Evolutionary conservation across 129 eudicot genomes (phyloP).

Genomic region (Tanacetum coccineum): DNA sequence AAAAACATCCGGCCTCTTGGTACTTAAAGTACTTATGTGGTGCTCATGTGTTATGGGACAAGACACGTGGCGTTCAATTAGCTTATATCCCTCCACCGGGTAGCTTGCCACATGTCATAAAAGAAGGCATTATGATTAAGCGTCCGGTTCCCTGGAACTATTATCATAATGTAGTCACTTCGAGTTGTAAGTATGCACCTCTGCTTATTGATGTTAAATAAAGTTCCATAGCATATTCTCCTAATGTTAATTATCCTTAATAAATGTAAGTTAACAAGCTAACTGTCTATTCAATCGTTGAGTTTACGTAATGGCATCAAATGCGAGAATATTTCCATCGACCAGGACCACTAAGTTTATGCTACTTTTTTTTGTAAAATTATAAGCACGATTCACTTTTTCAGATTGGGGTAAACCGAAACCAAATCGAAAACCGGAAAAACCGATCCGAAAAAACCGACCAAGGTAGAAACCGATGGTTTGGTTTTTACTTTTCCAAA

Average conservation of each 20-base stretch:
- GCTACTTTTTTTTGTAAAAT: neutral
- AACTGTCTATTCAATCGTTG: neutral
- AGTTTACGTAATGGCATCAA: neutral
- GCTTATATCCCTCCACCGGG: conserved; percentile 75
- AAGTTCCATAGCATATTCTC: neutral
- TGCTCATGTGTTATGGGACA: conserved; percentile 96
- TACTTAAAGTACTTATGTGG: conserved; percentile 81
- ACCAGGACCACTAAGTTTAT: neutral
- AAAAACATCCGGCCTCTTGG: conserved; percentile 84
- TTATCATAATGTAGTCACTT: conserved; percentile 93
- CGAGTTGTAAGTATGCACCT: conserved; percentile 68
- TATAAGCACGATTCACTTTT: conserved; percentile 4
- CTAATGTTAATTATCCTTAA: neutral
- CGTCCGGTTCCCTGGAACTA: conserved; percentile 97
- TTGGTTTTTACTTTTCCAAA: too few relatives aligned
- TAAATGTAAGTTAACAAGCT: neutral
- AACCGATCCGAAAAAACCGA: too few relatives aligned
- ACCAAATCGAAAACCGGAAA: too few relatives aligned
- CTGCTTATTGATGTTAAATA: neutral
- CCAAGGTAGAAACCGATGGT: too few relatives aligned
- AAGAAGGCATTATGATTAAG: conserved; percentile 58
- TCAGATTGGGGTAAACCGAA: too few relatives aligned
- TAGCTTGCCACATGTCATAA: conserved; percentile 59
- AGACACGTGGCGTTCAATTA: conserved; percentile 88
- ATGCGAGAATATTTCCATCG: too few relatives aligned